Evolutionary conservation across 345 rosid genomes (phyloP).

Genomic region (Mangifera indica): DNA sequence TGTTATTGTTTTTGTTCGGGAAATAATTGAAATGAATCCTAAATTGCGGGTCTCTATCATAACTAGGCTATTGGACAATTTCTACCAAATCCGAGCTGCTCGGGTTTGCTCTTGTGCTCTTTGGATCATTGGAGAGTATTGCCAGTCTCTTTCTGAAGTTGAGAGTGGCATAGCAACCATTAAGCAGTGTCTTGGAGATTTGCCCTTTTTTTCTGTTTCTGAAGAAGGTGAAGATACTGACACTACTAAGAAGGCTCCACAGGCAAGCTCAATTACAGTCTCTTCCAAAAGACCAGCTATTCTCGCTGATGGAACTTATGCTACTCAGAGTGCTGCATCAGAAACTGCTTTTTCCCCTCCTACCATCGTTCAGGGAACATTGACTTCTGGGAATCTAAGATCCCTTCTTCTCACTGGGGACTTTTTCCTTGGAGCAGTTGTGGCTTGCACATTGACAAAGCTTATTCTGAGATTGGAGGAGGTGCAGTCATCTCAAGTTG

Average conservation of each 20-base stretch:
- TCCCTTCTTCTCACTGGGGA: constrained; percentile 91
- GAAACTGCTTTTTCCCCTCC: constrained; percentile 85
- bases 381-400: constrained; percentile 76
- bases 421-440: constrained; percentile 98
- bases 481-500: constrained; percentile 77
- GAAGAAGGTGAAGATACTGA: constrained; percentile 73
- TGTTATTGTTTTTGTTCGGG: constrained; percentile 74
- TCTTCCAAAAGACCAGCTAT: constrained; percentile 83
- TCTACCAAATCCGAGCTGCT: constrained; percentile 86
- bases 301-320: constrained; percentile 91
- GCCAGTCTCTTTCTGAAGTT: constrained; percentile 82
- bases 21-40: constrained; percentile 82
- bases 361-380: constrained; percentile 70
- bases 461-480: constrained; percentile 91
- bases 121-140: constrained; percentile 92
- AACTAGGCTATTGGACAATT: constrained; percentile 80
- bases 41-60: constrained; percentile 81
- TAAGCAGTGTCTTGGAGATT: constrained; percentile 86
- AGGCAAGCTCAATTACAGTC: constrained; percentile 50
- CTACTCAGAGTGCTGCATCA: constrained; percentile 89
- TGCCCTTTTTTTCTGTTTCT: constrained; percentile 67
- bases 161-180: constrained; percentile 77
- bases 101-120: constrained; percentile 88
- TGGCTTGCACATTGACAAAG: constrained; percentile 86
- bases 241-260: constrained; percentile 56